Base-by-base conservation (phyloP, 129 eudicot genomes). In the Ambrosia artemisiifolia region DNA sequence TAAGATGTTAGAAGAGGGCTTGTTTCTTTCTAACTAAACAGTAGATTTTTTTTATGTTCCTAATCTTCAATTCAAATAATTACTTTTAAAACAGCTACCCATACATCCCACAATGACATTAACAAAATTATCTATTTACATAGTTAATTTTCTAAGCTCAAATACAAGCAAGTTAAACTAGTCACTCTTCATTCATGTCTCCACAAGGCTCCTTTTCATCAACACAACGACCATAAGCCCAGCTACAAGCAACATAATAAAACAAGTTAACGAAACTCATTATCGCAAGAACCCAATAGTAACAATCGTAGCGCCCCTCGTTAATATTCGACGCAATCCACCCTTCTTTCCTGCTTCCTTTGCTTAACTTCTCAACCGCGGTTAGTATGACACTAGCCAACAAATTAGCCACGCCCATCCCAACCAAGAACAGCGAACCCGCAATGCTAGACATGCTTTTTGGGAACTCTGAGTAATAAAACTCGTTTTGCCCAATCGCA, bases 381-480 rank as follows among this genome's bases (percentile, higher is more conserved):
- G 42, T 78, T n/a, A 82, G 47, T 50, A 82, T 73, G 2, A 65
- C 69, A 38, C 86, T 82, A 10, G 86, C 83, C 35, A 82, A 32
- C 70, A 82, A 44, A 33, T 72, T 82, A 1, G 72, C 86, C 35
- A 82, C 63, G 5, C 53, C 79, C 80, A 73, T 60, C 8, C 80
- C 86, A 0, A 73, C 63, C 66, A 62, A 67, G 55, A 50, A 72
- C 13, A 82, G 77, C 18, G 70, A 46, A 2, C 69, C 54, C 0
- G 86, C 86, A 8, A 69, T 67, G 53, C 82, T 82, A 14, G 80
- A 67, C 86, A 82, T 82, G 66, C 80, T 82, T 40, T 40, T 40
- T 40, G 44, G 7, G 2, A 40, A 40, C 44, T 40, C 10, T 1
- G 44, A 40, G 4, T 77, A 82, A 57, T 61, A 82, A 50, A 82